Base-by-base conservation (phyloP, 805 yeast genomes). In the Candida arabinofermentans region DNA sequence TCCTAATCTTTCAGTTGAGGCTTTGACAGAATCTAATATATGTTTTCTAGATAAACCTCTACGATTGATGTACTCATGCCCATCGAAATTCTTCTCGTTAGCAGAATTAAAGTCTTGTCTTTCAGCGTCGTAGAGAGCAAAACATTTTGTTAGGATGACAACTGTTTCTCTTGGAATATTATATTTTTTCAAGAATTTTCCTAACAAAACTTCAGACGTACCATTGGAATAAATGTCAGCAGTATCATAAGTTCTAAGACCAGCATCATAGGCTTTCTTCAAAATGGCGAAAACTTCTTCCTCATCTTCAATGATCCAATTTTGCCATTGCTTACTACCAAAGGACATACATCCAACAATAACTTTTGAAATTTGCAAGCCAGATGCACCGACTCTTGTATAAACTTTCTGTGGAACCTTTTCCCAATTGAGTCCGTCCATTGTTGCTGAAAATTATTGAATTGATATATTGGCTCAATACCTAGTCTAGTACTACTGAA, bases 331-430 rank as follows among this genome's bases (percentile, higher is more conserved):
- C 45, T 69, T 69, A 9, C 46, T 40, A 12, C 81, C 80, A 47
- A 57, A 73, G 3, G 73, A 56, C 81, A 75, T 74, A 47, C 77
- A 73, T 4, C 81, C 82, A 10, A 75, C 69, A 39, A 76, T 63
- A 14, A 75, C 52, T 24, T 66, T 66, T 22, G 79, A 70, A 27
- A 75, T 62, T 43, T 67, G 65, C 32, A 76, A 58, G 2, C 81
- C 81, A 1, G 77, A 66, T 17, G 57, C 9, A 5, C 79, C 81
- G 2, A 62, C 40, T 27, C 44, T 47, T 13, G 50, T 46, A 24
- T 50, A 53, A 7, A 50, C 39, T 4, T 49, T 43, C 18, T 41
- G 23, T 22, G 50, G 38, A 2, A 43, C 39, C 14, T 24, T 12
- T 14, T 39, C 39, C 42, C 31, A 38, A 18, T 31, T 38, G 46